Percentiles rank a stretch among this genome's conserved stretches.
These are phyloP conservation scores for Pelargonium fulgidum DNA, from an alignment of 441 rosid genomes.

Conservation along the genomic window DNA sequence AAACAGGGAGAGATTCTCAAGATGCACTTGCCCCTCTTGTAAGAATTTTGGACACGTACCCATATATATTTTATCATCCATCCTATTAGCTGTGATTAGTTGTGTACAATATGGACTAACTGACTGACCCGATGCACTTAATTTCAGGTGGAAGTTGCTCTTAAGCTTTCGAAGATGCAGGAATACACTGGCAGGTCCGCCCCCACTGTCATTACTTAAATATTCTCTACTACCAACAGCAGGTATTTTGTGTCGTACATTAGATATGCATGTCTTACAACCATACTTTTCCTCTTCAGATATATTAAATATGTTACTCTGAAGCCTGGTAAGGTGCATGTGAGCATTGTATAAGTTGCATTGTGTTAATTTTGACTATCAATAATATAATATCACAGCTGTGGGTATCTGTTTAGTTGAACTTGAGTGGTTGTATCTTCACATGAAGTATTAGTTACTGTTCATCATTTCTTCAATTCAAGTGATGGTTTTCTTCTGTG, in stretches of 20 bases:
- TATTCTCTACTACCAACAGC: background rate
- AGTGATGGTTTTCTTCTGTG: no score
- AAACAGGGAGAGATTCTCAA: conserved; percentile 79
- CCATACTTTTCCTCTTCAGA: background rate
- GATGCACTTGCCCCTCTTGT: conserved; percentile 91
- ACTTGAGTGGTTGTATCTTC: no score
- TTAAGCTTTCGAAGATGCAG: conserved; percentile 80
- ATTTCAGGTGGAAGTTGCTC: conserved; percentile 81
- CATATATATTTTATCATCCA: background rate
- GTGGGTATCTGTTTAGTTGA: no score
- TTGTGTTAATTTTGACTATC: background rate
- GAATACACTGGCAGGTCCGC: conserved; percentile 85
- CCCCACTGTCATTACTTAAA: conserved; percentile 87
- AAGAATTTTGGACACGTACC: conserved; percentile 22
- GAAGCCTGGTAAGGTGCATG: background rate
- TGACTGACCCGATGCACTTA: conserved; percentile 11
- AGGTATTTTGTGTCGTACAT: background rate
- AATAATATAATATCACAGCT: background rate
- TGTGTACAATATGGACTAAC: background rate
- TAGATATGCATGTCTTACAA: background rate
- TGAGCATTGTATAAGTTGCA: background rate
- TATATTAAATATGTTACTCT: conserved; percentile 6
- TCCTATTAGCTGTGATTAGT: no score
- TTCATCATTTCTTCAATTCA: no score
- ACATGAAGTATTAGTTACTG: no score